A percentile compares a stretch with the other conserved stretches of the same genome.
Evolutionary conservation across 331 rosid species (phyloP).

Genomic region (Prunus yedoensis): DNA sequence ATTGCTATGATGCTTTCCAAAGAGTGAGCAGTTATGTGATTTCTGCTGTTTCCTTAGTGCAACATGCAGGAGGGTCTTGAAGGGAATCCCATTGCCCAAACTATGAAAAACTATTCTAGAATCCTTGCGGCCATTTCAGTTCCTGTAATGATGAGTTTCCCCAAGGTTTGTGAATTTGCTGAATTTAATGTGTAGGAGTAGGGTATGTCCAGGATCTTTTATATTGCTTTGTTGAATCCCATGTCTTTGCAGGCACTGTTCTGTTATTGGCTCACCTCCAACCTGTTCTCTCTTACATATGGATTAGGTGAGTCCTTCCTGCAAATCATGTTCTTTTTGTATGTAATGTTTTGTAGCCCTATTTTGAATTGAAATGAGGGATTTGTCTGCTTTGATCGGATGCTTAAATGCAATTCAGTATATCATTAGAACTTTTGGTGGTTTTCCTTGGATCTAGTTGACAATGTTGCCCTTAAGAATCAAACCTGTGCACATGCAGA

Average conservation of each 20-base stretch:
- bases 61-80: slow-evolving; percentile 24
- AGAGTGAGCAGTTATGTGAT: not conserved
- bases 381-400: not conserved
- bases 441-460: not conserved
- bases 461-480: not conserved
- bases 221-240: not conserved
- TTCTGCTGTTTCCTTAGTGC: slow-evolving; percentile 5
- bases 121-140: slow-evolving; percentile 17
- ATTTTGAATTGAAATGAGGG: slow-evolving; percentile 4
- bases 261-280: slow-evolving; percentile 24
- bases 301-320: slow-evolving; percentile 7
- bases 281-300: slow-evolving; percentile 18
- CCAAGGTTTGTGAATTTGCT: slow-evolving; percentile 12
- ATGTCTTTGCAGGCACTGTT: slow-evolving; percentile 17
- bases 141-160: slow-evolving; percentile 22
- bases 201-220: not conserved
- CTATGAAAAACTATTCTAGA: slow-evolving; percentile 23
- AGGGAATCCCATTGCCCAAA: slow-evolving; percentile 23
- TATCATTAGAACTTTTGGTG: not conserved
- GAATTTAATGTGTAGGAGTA: not conserved
- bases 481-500: not conserved
- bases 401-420: not conserved
- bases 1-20: not conserved
- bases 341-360: not conserved
- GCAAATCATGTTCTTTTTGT: not conserved